Base-by-base conservation (phyloP, 1,139 yeast genomes). In the Protomyces macrosporus region DNA sequence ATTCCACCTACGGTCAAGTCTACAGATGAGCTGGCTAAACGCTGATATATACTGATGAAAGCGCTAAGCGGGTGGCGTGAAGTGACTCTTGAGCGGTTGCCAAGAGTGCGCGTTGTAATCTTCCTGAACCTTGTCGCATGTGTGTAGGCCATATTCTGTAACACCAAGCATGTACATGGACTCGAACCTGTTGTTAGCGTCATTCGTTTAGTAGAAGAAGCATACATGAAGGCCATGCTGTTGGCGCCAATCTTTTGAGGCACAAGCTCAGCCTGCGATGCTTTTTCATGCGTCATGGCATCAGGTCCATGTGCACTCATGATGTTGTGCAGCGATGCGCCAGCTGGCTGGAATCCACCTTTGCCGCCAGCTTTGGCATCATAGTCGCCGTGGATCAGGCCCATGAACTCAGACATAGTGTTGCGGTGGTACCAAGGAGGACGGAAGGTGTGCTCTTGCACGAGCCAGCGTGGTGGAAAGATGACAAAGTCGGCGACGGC, bases 361-460 rank as follows among this genome's bases (percentile, higher is more conserved):
- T 70, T 69, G 57, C 71, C 74, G n/a, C 55, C 55, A 9, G 35
- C 37, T 34, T 50, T 50, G 12, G 53, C 53, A 37, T 71, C 74
- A 53, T 72, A 72, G 45, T 65, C 69, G 16, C 75, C 75, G 14
- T 66, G 59, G 34, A 72, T 71, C 14, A 72, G 69, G 3, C 75
- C 75, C 75, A 72, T 72, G 60, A 72, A 71, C 65, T 72, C 75
- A 16, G 73, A 67, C 70, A 71, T 71, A 36, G 70, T 68, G 66
- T 72, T 72, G 61, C 75, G 65, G 64, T 72, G 75, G 67, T 66
- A 72, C 69, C 69, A 72, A 6, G 75, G 75, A 1, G 75, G 75
- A 3, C 75, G 69, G 70, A 70, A 72, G 5, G 75, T 72, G 64
- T 71, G 66, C 48, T 71, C 72, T 34, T 71, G 72, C 6, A 73